Percentiles rank a stretch among this genome's conserved stretches.
These are phyloP conservation scores for Kluyveromyces nonfermentans DNA, from an alignment of 805 yeast species.

Conservation along the genomic window DNA sequence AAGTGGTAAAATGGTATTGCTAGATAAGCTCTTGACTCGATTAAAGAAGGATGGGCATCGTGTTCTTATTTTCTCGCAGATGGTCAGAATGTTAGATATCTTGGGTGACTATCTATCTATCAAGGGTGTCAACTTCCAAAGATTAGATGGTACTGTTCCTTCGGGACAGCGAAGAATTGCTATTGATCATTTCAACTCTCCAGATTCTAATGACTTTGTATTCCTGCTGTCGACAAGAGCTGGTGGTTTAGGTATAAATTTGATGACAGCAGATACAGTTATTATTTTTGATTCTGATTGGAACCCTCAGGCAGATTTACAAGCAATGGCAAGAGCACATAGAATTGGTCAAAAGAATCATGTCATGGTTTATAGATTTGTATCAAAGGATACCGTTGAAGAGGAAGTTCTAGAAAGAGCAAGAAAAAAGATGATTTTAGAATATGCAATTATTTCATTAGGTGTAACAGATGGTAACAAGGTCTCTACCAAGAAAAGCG, in stretches of 20 bases:
- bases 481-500: conserved; percentile 43
- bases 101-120: conserved; percentile 86
- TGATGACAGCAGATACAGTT: conserved; percentile 99
- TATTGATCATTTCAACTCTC: conserved; percentile 93
- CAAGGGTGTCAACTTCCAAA: conserved; percentile 80
- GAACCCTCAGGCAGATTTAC: conserved; percentile 99
- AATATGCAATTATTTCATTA: conserved; percentile 91
- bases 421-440: conserved; percentile 94
- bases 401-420: conserved; percentile 97
- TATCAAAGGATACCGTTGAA: conserved; percentile 96
- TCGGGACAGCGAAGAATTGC: conserved; percentile 89
- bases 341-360: conserved; percentile 99
- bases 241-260: conserved; percentile 95
- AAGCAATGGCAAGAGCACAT: conserved; percentile 99
- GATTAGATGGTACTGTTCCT: conserved; percentile 95
- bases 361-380: conserved; percentile 94
- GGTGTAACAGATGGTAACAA: conserved; percentile 77
- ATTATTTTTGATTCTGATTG: conserved; percentile 97
- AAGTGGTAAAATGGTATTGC: conserved; percentile 94
- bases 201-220: conserved; percentile 84
- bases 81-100: conserved; percentile 95
- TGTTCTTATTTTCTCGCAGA: conserved; percentile 89
- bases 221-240: conserved; percentile 92
- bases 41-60: conserved; percentile 91
- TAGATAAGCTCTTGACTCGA: conserved; percentile 80